A percentile compares a stretch with the other conserved stretches of the same genome.
phyloP scores from a whole-genome alignment of 2,329 filamentous ascomycete genomes.

The Fusarium musae region DNA sequence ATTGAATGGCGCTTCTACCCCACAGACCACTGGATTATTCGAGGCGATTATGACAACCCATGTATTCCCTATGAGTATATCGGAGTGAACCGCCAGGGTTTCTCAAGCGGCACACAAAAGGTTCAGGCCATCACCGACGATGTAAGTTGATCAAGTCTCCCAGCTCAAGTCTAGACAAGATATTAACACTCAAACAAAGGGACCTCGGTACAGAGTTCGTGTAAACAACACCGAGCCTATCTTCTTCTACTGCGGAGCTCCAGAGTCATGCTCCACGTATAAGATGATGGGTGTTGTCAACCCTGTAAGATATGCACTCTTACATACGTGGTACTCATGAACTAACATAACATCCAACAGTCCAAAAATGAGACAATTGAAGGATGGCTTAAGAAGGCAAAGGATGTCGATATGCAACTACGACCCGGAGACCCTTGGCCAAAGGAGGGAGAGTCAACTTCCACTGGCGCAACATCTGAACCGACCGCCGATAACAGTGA shows the following conservation, averaged over 20 bases:
- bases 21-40: constrained; percentile 71
- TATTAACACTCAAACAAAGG: constrained; percentile 42
- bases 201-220: constrained; percentile 54
- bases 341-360: constrained; percentile 50
- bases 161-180: background rate
- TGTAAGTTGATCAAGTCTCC: constrained; percentile 47
- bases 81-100: constrained; percentile 59
- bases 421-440: constrained; percentile 67
- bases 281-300: constrained; percentile 84
- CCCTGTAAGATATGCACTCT: constrained; percentile 56
- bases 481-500: constrained; percentile 9
- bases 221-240: constrained; percentile 72
- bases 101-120: constrained; percentile 63
- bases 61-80: constrained; percentile 71
- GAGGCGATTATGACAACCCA: constrained; percentile 67
- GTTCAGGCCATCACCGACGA: constrained; percentile 59
- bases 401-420: constrained; percentile 62
- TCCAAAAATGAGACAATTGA: constrained; percentile 57
- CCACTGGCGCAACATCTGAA: constrained; percentile 14
- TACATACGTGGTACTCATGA: too few relatives aligned
- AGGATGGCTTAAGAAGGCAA: constrained; percentile 59
- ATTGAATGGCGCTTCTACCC: constrained; percentile 72
- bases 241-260: constrained; percentile 77
- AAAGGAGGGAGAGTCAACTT: constrained; percentile 53
- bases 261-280: constrained; percentile 70